A percentile compares a stretch with the other conserved stretches of the same genome.
Conservation (phyloP, 352 stramenopile species). For the Globisporangium parvum region DNA sequence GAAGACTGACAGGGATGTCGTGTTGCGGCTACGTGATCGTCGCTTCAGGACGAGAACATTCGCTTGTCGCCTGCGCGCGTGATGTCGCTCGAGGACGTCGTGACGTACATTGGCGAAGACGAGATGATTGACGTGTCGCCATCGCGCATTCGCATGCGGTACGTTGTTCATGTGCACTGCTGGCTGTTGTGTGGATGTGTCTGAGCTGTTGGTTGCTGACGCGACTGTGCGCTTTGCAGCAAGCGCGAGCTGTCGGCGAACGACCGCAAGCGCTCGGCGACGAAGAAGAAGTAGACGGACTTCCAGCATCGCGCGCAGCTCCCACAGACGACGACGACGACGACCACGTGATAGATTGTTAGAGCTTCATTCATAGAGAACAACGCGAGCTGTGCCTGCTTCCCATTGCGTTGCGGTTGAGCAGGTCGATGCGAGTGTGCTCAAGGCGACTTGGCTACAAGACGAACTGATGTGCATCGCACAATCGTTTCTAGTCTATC, state of each 20-base stretch:
- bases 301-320: not conserved
- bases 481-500: too few species aligned
- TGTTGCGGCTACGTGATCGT: not conserved
- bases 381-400: too few species aligned
- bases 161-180: slow-evolving; percentile 7
- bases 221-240: slow-evolving; percentile 12
- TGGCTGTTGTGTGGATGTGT: not conserved
- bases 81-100: slow-evolving; percentile 96
- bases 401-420: too few species aligned
- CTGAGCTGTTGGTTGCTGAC: not conserved
- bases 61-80: slow-evolving; percentile 88
- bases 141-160: slow-evolving; percentile 89
- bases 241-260: slow-evolving; percentile 67
- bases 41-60: slow-evolving; percentile 90
- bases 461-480: too few species aligned
- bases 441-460: too few species aligned
- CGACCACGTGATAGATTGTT: too few species aligned
- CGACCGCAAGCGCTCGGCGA: slow-evolving; percentile 42
- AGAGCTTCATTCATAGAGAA: too few species aligned
- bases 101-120: slow-evolving; percentile 97
- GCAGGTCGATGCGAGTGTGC: too few species aligned
- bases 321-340: too few species aligned
- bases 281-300: slow-evolving; percentile 54
- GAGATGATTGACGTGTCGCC: slow-evolving; percentile 99
- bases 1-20: not conserved